phyloP scores from a whole-genome alignment of 1,284 basidiomycete genomes.

The Cryptococcus maquisensis region DNA sequence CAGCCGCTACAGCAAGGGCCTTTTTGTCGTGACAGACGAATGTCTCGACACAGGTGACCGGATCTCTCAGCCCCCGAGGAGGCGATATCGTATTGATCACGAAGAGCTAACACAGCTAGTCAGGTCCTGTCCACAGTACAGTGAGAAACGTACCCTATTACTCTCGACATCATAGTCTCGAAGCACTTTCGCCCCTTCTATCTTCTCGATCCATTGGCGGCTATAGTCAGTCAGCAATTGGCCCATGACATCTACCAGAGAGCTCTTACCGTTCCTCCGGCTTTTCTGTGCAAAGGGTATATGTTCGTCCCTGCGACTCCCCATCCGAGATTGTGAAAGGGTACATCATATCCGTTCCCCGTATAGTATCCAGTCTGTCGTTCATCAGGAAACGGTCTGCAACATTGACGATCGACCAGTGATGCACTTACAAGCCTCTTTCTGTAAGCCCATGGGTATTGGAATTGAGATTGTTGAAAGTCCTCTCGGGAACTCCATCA shows the following conservation, averaged over 20 bases:
- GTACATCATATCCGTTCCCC: conserved; percentile 33
- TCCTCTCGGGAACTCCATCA: conserved; percentile 31
- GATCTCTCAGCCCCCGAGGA: conserved; percentile 17
- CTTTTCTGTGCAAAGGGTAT: conserved; percentile 33
- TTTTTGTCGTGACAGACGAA: conserved; percentile 31
- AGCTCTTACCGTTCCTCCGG: conserved; percentile 1
- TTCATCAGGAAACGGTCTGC: not conserved
- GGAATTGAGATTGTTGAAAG: conserved; percentile 23
- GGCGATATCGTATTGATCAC: conserved; percentile 24
- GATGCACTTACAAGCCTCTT: conserved; percentile 18
- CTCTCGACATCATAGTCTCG: conserved; percentile 33
- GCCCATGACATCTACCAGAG: not conserved
- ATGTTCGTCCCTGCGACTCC: conserved; percentile 17
- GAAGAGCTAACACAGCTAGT: conserved; percentile 16
- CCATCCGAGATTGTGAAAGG: conserved; percentile 31
- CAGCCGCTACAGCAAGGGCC: conserved; percentile 25
- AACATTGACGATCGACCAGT: conserved; percentile 2
- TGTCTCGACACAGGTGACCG: conserved; percentile 24
- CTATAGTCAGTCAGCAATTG: conserved; percentile 5
- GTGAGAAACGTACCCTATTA: conserved; percentile 24
- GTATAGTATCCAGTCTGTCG: conserved; percentile 16
- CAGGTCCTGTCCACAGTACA: not conserved
- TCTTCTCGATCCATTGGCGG: conserved; percentile 33
- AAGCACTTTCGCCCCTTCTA: conserved; percentile 30
- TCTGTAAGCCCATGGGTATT: conserved; percentile 14